Evolutionary conservation across 371 early-diverging fungal genomes (phyloP).

Genomic region (Apophysomyces trapeziformis): DNA sequence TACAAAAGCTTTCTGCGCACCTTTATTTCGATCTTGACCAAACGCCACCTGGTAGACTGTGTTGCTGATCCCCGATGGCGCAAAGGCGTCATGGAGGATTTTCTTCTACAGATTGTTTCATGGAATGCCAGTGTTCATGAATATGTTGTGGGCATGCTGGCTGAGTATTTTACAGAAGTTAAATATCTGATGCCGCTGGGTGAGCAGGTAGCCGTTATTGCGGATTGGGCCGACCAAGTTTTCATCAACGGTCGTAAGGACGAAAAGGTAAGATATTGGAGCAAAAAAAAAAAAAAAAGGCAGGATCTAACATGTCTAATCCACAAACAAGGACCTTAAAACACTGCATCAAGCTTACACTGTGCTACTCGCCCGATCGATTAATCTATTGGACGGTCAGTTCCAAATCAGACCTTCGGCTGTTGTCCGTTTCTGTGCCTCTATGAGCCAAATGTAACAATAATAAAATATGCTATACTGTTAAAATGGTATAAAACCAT

Average conservation of each 20-base stretch:
- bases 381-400: constrained; percentile 35
- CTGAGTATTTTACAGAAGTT: constrained; percentile 40
- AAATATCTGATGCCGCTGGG: constrained; percentile 32
- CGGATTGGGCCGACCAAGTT: constrained; percentile 38
- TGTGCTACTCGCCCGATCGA: constrained; percentile 31
- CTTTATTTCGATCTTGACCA: constrained; percentile 44
- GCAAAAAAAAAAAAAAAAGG: not conserved
- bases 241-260: constrained; percentile 30
- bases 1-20: constrained; percentile 58
- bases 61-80: constrained; percentile 46
- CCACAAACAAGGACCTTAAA: constrained; percentile 20
- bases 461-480: not conserved
- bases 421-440: constrained; percentile 23
- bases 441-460: constrained; percentile 9
- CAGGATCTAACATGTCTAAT: not conserved
- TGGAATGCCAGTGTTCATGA: constrained; percentile 49
- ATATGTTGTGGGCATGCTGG: constrained; percentile 44
- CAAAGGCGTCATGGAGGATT: constrained; percentile 46
- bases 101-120: constrained; percentile 46
- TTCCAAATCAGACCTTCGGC: constrained; percentile 38
- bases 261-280: constrained; percentile 32
- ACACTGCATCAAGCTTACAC: constrained; percentile 29
- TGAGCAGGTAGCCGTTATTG: constrained; percentile 34
- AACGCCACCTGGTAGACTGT: constrained; percentile 46
- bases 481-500: too few species aligned